Percentiles rank a stretch among this genome's conserved stretches.
phyloP scores from a whole-genome alignment of 106 monocot species.

The Vanilla planifolia region DNA sequence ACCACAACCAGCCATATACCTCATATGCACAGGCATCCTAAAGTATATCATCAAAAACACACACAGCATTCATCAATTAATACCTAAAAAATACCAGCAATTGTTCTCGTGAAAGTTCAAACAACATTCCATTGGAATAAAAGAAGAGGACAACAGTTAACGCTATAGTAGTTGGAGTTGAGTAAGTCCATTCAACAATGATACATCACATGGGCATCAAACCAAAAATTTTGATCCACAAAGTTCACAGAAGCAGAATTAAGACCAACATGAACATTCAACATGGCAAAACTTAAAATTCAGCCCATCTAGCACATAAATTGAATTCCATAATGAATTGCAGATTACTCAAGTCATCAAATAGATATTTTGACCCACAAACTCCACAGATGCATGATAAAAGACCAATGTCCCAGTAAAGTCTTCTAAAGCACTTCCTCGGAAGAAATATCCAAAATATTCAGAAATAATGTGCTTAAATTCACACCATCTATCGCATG shows the following conservation, averaged over 20 bases:
- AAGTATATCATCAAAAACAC: background rate
- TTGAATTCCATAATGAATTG: too few species aligned
- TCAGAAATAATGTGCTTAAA: constrained; percentile 9
- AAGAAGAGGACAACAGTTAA: background rate
- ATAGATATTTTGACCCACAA: constrained; percentile 6
- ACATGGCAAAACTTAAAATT: too few species aligned
- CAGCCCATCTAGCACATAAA: too few species aligned
- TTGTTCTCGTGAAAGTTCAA: background rate
- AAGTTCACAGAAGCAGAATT: constrained; percentile 1
- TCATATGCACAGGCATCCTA: background rate
- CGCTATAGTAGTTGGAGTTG: background rate
- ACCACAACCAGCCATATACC: background rate
- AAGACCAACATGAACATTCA: too few species aligned
- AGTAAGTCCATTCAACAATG: background rate
- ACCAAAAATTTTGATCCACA: constrained; percentile 4
- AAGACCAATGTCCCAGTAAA: background rate
- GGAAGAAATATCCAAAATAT: constrained; percentile 16
- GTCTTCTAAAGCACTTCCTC: background rate
- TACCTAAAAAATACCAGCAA: background rate
- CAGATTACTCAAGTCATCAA: too few species aligned
- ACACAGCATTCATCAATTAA: constrained; percentile 9
- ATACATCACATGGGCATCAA: background rate
- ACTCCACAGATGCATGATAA: background rate
- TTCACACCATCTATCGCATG: background rate
- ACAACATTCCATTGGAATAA: background rate